Evolutionary conservation across 495 filamentous ascomycete species (phyloP).

Genomic region (Sporormia fimetaria): DNA sequence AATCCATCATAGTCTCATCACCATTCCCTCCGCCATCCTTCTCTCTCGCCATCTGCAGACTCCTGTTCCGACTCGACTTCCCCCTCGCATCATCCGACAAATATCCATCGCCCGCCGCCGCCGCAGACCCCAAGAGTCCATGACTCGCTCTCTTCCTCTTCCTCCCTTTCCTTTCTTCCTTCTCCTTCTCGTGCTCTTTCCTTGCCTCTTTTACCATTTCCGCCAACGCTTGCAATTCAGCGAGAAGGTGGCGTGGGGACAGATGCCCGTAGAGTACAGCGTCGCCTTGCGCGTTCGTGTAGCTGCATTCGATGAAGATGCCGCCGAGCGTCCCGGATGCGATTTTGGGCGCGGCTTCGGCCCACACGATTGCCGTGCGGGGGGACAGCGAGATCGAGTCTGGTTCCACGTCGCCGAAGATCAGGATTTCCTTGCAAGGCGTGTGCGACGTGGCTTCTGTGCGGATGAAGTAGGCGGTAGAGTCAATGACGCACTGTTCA

Average conservation of each 20-base stretch:
- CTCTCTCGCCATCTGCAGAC: not conserved
- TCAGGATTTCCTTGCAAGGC: slow-evolving; percentile 53
- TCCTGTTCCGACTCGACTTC: not conserved
- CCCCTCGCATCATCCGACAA: not conserved
- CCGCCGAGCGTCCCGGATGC: slow-evolving; percentile 53
- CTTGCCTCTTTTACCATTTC: slow-evolving; percentile 44
- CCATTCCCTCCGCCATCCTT: slow-evolving; percentile 11
- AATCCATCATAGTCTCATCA: slow-evolving; percentile 22
- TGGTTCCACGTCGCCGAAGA: slow-evolving; percentile 93
- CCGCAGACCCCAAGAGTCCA: slow-evolving; percentile 6
- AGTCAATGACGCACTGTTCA: slow-evolving; percentile 45
- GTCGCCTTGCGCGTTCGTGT: slow-evolving; percentile 62
- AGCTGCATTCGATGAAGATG: slow-evolving; percentile 93
- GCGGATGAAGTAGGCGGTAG: slow-evolving; percentile 83
- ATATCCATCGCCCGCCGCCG: not conserved
- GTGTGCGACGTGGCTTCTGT: slow-evolving; percentile 36
- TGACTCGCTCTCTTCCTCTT: slow-evolving; percentile 31
- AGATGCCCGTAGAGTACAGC: slow-evolving; percentile 78
- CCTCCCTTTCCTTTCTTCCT: slow-evolving; percentile 18
- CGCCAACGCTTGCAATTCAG: slow-evolving; percentile 65
- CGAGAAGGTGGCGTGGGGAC: slow-evolving; percentile 63
- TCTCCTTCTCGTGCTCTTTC: slow-evolving; percentile 26
- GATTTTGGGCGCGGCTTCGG: slow-evolving; percentile 73
- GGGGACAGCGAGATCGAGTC: slow-evolving; percentile 71
- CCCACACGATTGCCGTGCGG: slow-evolving; percentile 72